Conservation (phyloP, 2,329 filamentous ascomycete genomes). For the Fusarium pseudograminearum region DNA sequence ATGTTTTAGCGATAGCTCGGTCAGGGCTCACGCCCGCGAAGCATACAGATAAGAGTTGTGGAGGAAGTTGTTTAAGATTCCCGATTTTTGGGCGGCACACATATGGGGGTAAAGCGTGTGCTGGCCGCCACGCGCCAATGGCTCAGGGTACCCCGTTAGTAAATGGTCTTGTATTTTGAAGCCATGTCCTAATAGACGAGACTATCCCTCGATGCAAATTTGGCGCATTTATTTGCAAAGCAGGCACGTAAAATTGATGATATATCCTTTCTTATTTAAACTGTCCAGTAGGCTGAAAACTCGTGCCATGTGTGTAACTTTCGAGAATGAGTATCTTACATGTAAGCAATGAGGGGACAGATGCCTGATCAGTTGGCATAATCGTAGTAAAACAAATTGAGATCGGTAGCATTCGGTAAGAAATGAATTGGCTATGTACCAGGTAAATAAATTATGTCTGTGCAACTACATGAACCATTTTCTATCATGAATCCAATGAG, state of each 20-base stretch:
- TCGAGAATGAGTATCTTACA: neutral
- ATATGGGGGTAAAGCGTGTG: slow-evolving; percentile 41
- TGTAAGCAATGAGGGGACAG: neutral
- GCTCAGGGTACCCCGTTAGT: slow-evolving; percentile 44
- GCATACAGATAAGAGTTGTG: slow-evolving; percentile 40
- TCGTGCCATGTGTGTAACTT: neutral
- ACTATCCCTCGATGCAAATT: slow-evolving; percentile 42
- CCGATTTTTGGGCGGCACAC: slow-evolving; percentile 45
- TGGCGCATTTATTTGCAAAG: slow-evolving; percentile 42
- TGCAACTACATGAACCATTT: slow-evolving; percentile 11
- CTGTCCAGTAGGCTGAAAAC: neutral
- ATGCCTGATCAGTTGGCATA: neutral
- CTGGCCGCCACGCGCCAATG: slow-evolving; percentile 39
- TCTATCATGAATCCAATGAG: slow-evolving; percentile 2
- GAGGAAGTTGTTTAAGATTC: slow-evolving; percentile 48
- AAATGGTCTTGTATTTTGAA: slow-evolving; percentile 46
- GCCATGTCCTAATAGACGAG: slow-evolving; percentile 50
- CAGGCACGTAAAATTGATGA: slow-evolving; percentile 51
- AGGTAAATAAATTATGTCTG: slow-evolving; percentile 17
- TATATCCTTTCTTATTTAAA: slow-evolving; percentile 46
- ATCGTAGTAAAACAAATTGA: neutral
- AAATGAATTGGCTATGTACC: neutral
- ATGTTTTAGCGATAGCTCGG: slow-evolving; percentile 34
- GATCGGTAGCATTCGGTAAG: neutral
- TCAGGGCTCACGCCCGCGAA: slow-evolving; percentile 27